Conservation (phyloP, 805 yeast genomes). For the Candida railenensis region DNA sequence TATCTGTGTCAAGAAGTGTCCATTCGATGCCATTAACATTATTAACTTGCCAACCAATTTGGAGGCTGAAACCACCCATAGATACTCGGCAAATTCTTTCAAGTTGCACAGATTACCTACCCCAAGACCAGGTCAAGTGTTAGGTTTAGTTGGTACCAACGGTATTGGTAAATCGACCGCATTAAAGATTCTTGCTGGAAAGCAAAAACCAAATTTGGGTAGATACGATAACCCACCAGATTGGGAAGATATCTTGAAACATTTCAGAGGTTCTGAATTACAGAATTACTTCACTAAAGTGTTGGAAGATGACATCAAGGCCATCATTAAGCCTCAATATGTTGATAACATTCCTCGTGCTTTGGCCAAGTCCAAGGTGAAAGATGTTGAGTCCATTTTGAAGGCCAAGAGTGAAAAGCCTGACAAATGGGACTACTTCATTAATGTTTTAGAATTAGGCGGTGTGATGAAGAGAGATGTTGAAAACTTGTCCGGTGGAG, state of each 20-base stretch:
- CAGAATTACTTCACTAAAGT: slow-evolving; percentile 95
- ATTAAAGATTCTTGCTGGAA: slow-evolving; percentile 92
- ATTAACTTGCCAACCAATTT: slow-evolving; percentile 95
- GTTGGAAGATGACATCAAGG: slow-evolving; percentile 89
- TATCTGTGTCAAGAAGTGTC: slow-evolving; percentile 98
- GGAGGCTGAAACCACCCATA: slow-evolving; percentile 89
- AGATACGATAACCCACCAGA: slow-evolving; percentile 94
- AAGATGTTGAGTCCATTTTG: slow-evolving; percentile 81
- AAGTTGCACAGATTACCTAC: slow-evolving; percentile 96
- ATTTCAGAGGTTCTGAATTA: slow-evolving; percentile 96
- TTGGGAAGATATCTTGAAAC: slow-evolving; percentile 89
- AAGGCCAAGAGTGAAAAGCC: slow-evolving; percentile 74
- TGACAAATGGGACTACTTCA: slow-evolving; percentile 61
- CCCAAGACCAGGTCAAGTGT: slow-evolving; percentile 98
- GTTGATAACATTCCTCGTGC: slow-evolving; percentile 98
- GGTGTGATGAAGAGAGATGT: slow-evolving; percentile 85
- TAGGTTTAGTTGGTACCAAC: slow-evolving; percentile 96
- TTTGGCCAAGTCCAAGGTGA: slow-evolving; percentile 78
- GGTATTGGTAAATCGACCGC: slow-evolving; percentile 99
- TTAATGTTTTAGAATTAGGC: slow-evolving; percentile 70
- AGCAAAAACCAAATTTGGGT: slow-evolving; percentile 96
- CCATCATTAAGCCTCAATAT: slow-evolving; percentile 98
- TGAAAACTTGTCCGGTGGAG: slow-evolving; percentile 93
- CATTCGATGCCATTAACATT: slow-evolving; percentile 94
- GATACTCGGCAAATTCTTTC: slow-evolving; percentile 97